Evolutionary conservation across 371 early-diverging fungal genomes (phyloP).

Genomic region (Thermomucor indicae-seudaticae): DNA sequence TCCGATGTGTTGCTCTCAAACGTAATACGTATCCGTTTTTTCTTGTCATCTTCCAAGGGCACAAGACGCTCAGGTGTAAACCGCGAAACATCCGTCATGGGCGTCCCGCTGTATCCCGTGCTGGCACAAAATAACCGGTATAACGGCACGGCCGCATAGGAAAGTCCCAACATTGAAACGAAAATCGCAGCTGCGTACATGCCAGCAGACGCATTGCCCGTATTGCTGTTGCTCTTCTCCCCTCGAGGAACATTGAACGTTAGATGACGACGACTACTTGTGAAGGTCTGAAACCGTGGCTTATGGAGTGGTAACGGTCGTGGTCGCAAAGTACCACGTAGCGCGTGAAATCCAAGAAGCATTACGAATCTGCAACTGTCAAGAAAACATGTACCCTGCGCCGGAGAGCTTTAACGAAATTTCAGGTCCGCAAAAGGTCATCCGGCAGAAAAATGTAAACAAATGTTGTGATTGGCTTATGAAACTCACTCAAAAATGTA

Average conservation of each 20-base stretch:
- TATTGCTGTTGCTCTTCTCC: no score
- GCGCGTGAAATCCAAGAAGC: no score
- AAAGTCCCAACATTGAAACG: conserved; percentile 80
- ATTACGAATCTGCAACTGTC: no score
- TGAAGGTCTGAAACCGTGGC: no score
- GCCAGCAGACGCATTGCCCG: conserved; percentile 31
- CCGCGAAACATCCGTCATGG: conserved; percentile 54
- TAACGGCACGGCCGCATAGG: conserved; percentile 95
- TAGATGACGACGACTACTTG: neutral
- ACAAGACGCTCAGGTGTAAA: conserved; percentile 60
- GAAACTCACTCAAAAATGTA: no score
- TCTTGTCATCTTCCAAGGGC: conserved; percentile 45
- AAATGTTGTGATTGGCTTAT: no score
- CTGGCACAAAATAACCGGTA: conserved; percentile 92
- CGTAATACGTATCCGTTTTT: conserved; percentile 72
- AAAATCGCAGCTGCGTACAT: conserved; percentile 82
- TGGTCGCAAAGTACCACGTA: no score
- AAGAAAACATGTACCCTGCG: no score
- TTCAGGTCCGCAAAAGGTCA: no score
- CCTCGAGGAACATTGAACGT: neutral
- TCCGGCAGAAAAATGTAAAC: no score
- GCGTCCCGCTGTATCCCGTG: conserved; percentile 91
- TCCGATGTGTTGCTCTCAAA: conserved; percentile 84
- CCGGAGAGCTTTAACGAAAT: no score
- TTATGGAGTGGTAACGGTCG: no score